These are phyloP conservation scores for Nothopassalora personata DNA, from an alignment of 2,329 filamentous ascomycete species.

Conservation along the genomic window DNA sequence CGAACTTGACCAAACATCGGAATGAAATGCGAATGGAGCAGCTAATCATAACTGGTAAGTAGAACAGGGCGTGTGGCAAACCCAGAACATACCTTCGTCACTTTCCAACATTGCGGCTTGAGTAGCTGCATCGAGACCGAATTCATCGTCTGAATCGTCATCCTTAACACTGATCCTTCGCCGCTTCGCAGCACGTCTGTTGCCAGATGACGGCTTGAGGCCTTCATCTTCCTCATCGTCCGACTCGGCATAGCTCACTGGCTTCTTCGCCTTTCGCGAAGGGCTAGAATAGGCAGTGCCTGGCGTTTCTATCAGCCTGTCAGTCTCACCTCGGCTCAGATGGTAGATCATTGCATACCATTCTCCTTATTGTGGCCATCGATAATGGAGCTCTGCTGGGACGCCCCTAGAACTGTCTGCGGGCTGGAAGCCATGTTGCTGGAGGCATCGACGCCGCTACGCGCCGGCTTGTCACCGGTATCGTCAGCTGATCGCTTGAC, in stretches of 20 bases:
- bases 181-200: slow-evolving; percentile 49
- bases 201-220: slow-evolving; percentile 52
- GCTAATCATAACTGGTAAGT: slow-evolving; percentile 20
- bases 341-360: slow-evolving; percentile 33
- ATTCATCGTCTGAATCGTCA: slow-evolving; percentile 64
- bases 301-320: slow-evolving; percentile 40
- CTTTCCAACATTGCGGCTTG: slow-evolving; percentile 51
- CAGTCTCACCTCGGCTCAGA: slow-evolving; percentile 36
- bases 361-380: slow-evolving; percentile 50
- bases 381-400: slow-evolving; percentile 50
- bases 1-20: not conserved
- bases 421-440: slow-evolving; percentile 19
- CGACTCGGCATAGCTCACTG: slow-evolving; percentile 78
- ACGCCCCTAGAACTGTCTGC: slow-evolving; percentile 19
- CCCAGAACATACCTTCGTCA: slow-evolving; percentile 51
- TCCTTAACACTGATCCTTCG: slow-evolving; percentile 60
- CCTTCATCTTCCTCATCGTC: slow-evolving; percentile 67
- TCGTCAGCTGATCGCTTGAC: slow-evolving; percentile 29
- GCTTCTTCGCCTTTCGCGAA: slow-evolving; percentile 65
- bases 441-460: slow-evolving; percentile 24
- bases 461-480: slow-evolving; percentile 26
- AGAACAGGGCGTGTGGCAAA: slow-evolving; percentile 3
- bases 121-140: slow-evolving; percentile 53
- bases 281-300: slow-evolving; percentile 61
- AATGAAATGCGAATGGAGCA: not conserved